Evolutionary conservation across 73 alveolate species (phyloP).

Genomic region (Effrenium voratum): DNA sequence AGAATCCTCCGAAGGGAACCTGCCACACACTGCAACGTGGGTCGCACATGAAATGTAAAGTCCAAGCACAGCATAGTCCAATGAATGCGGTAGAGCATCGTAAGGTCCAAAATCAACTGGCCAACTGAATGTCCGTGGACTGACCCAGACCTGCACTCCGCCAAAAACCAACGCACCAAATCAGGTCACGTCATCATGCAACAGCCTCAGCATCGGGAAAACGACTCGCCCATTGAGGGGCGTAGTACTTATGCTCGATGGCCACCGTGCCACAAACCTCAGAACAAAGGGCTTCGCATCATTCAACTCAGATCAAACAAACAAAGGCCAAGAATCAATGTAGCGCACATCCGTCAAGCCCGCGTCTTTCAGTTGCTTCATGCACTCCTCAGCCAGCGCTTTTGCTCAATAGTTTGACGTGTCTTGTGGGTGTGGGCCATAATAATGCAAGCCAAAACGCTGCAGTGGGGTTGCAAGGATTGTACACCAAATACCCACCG

Average conservation of each 20-base stretch:
- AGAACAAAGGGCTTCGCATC: neutral
- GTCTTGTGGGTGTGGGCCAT: neutral
- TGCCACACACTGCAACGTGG: neutral
- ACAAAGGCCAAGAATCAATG: slow-evolving; percentile 16
- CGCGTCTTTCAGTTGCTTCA: slow-evolving; percentile 26
- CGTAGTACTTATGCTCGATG: slow-evolving; percentile 90
- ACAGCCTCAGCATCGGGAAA: slow-evolving; percentile 67
- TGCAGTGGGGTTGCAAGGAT: slow-evolving; percentile 77
- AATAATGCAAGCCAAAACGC: neutral
- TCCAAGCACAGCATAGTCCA: neutral
- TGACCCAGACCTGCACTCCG: slow-evolving; percentile 60
- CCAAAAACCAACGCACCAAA: neutral
- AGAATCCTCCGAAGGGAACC: slow-evolving; percentile 86
- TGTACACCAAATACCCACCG: slow-evolving; percentile 88
- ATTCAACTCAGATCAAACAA: too few species aligned
- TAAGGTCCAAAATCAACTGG: slow-evolving; percentile 83
- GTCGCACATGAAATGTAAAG: neutral
- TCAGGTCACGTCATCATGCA: neutral
- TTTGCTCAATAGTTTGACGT: neutral
- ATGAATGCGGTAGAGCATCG: neutral
- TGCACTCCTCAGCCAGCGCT: slow-evolving; percentile 9
- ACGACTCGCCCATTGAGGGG: slow-evolving; percentile 60
- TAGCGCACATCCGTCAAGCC: slow-evolving; percentile 88
- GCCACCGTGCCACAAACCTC: slow-evolving; percentile 85
- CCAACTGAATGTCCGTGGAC: slow-evolving; percentile 91